phyloP scores from a whole-genome alignment of 805 yeast species.

The Hanseniaspora lindneri region DNA sequence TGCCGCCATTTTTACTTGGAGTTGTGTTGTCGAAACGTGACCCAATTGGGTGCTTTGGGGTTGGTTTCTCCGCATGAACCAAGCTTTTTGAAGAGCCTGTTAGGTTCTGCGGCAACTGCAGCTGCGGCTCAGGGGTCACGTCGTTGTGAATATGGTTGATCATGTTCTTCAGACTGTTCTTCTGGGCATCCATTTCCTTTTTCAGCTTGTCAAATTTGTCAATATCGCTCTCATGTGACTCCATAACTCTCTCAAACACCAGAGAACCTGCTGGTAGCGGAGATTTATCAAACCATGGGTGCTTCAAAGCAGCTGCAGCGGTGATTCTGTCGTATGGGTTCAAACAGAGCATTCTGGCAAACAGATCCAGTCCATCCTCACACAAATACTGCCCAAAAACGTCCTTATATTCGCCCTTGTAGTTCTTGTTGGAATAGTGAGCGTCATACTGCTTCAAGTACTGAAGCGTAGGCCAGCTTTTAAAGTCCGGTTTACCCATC shows the following conservation, averaged over 20 bases:
- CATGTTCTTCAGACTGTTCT: conserved; percentile 26
- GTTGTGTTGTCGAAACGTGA: too few species aligned
- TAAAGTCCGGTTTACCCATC: conserved; percentile 63
- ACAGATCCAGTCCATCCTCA: conserved; percentile 39
- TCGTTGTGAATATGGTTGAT: conserved; percentile 4
- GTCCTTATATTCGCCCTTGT: conserved; percentile 36
- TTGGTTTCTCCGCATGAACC: too few species aligned
- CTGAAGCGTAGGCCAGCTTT: conserved; percentile 50
- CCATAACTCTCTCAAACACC: conserved; percentile 53
- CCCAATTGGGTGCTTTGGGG: too few species aligned
- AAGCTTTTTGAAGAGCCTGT: background rate
- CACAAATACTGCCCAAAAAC: conserved; percentile 36
- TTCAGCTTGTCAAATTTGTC: conserved; percentile 39
- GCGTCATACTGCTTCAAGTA: conserved; percentile 39
- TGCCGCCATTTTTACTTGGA: too few species aligned
- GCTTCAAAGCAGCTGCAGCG: conserved; percentile 64
- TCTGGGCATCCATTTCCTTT: conserved; percentile 20
- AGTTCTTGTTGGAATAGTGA: conserved; percentile 33
- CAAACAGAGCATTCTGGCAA: conserved; percentile 50
- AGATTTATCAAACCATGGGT: conserved; percentile 51
- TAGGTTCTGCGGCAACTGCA: too few species aligned
- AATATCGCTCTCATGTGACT: conserved; percentile 80
- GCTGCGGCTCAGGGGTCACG: background rate
- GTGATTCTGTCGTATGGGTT: conserved; percentile 67
- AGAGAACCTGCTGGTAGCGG: conserved; percentile 57